Base-by-base conservation (phyloP, 495 filamentous ascomycete genomes). In the Trichoderma asperelloides region DNA sequence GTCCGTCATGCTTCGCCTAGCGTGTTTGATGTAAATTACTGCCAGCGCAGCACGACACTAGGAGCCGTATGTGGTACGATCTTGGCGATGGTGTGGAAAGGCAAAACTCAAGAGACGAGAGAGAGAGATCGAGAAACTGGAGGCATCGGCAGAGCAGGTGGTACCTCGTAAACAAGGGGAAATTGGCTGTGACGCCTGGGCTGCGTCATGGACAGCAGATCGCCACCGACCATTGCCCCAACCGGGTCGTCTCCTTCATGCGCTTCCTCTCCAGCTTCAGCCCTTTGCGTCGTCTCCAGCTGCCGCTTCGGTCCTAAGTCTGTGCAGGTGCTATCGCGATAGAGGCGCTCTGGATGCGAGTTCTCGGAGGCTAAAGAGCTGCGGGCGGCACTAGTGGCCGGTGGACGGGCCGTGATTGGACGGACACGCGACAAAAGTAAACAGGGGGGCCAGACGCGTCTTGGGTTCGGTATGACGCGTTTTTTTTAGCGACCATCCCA, bases 361-460 rank as follows among this genome's bases (percentile, higher is more conserved):
- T n/a, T 55, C 49, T 55, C 21, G 55, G 23, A 30, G 8, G 21
- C 27, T 60, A 27, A 51, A 51, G 18, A 25, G 27, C 6, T 11
- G 55, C 12, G 23, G 27, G 15, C 18, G 55, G 9, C 8, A 25
- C 55, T 60, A 60, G 55, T 60, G 27, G 55, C 12, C 55, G 15
- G 13, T 60, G 6, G 23, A 9, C 16, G 64, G 2, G 39, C 5
- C 18, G 18, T 65, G 40, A 65, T 65, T 65, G 64, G 64, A 18
- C 13, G 12, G 27, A 15, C 11, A 51, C 64, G 64, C 64, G 64
- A 49, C 64, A 27, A 49, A 16, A 64, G 39, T 45, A 65, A 65
- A 65, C 55, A 60, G 9, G 55, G 55, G 55, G 49, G 18, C 23
- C 8, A 28, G 55, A 60, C 55, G 55, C 55, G 55, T 60, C 55